These are phyloP conservation scores for Melanopsichium pennsylvanicum DNA, from an alignment of 1,284 basidiomycete species.

Conservation along the genomic window DNA sequence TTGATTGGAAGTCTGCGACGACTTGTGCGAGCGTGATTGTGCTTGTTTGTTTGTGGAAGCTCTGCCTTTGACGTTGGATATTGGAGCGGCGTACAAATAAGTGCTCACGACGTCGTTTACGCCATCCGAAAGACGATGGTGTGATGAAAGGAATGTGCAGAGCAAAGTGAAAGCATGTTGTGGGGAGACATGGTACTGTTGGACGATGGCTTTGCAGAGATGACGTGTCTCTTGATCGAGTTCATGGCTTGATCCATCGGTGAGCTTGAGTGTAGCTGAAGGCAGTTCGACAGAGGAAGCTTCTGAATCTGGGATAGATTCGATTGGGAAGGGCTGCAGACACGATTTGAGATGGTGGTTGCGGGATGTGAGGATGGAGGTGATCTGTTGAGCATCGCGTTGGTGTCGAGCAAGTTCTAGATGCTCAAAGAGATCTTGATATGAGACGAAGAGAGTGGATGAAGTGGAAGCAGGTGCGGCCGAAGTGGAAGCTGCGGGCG, in stretches of 20 bases:
- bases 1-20: slow-evolving; percentile 1
- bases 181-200: slow-evolving; percentile 77
- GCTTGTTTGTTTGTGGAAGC: slow-evolving; percentile 1
- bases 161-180: slow-evolving; percentile 76
- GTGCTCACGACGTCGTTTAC: slow-evolving; percentile 15
- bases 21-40: background rate
- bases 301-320: slow-evolving; percentile 5
- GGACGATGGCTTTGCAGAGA: slow-evolving; percentile 75
- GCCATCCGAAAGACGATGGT: slow-evolving; percentile 71
- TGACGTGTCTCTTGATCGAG: slow-evolving; percentile 75
- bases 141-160: slow-evolving; percentile 79
- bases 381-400: slow-evolving; percentile 28
- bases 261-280: slow-evolving; percentile 71
- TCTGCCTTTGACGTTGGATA: slow-evolving; percentile 15
- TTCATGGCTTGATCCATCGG: slow-evolving; percentile 73
- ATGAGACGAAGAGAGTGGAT: slow-evolving; percentile 39
- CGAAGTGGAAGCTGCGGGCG: slow-evolving; percentile 7
- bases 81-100: slow-evolving; percentile 11
- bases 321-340: slow-evolving; percentile 32
- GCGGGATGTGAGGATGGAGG: slow-evolving; percentile 31
- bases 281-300: slow-evolving; percentile 1
- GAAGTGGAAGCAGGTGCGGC: slow-evolving; percentile 6
- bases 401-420: slow-evolving; percentile 51
- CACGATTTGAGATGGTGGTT: slow-evolving; percentile 41
- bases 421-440: slow-evolving; percentile 58